phyloP scores from a whole-genome alignment of 306 rosid genomes.

The Pyrus pyrifolia region DNA sequence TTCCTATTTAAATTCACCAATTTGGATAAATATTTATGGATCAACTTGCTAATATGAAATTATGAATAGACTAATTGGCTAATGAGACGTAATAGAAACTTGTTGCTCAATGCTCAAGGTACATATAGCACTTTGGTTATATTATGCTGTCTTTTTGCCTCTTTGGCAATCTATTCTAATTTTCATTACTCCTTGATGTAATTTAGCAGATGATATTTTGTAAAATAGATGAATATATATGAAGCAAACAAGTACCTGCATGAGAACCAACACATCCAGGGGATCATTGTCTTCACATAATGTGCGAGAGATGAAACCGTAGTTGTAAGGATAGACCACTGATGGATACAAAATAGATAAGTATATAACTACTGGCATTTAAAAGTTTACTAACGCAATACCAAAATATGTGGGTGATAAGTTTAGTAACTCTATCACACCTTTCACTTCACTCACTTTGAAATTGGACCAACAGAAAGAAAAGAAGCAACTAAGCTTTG shows the following conservation, averaged over 20 bases:
- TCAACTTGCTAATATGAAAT: background rate
- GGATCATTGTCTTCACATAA: conserved; percentile 98
- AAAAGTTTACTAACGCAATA: too few relatives aligned
- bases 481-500: too few relatives aligned
- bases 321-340: conserved; percentile 92
- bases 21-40: background rate
- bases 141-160: background rate
- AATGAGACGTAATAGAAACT: background rate
- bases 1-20: conserved; percentile 41
- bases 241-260: conserved; percentile 54
- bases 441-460: too few relatives aligned
- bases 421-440: too few relatives aligned
- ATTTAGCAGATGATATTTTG: background rate
- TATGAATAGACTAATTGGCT: background rate
- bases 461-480: too few relatives aligned
- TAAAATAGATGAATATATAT: background rate
- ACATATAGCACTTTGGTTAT: background rate
- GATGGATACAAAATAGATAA: conserved; percentile 55
- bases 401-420: too few relatives aligned
- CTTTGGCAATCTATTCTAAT: background rate
- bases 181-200: background rate
- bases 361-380: too few relatives aligned
- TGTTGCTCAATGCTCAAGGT: background rate
- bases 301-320: conserved; percentile 91
- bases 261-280: conserved; percentile 79